Percentiles rank a stretch among this genome's conserved stretches.
These are phyloP conservation scores for Przewalskia tangutica DNA, from an alignment of 257 asterid species.

Conservation along the genomic window DNA sequence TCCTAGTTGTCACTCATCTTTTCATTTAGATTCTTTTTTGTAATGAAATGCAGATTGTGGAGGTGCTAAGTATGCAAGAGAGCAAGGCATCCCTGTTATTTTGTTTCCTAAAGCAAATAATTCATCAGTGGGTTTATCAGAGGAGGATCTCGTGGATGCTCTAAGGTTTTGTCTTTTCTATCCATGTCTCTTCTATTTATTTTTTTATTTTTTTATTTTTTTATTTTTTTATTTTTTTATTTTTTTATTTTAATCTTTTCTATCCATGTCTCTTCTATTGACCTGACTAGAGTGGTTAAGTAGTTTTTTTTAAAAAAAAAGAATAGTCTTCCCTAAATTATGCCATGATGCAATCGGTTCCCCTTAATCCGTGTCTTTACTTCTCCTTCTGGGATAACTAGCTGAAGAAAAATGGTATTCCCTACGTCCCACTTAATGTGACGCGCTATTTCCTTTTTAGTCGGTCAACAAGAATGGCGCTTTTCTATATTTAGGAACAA, in stretches of 20 bases:
- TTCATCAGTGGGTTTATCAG: constrained; percentile 31
- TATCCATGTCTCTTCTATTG: not conserved
- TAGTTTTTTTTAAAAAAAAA: not conserved
- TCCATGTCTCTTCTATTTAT: not conserved
- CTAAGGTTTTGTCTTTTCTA: constrained; percentile 35
- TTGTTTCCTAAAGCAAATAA: constrained; percentile 47
- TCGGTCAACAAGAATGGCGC: no score
- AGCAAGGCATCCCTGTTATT: constrained; percentile 51
- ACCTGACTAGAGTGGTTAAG: not conserved
- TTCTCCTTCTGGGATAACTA: not conserved
- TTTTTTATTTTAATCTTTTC: no score
- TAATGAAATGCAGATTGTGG: constrained; percentile 59
- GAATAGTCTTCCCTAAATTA: not conserved
- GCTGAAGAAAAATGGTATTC: not conserved
- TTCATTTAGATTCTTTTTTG: not conserved
- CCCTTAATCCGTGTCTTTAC: not conserved
- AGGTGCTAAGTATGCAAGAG: constrained; percentile 75
- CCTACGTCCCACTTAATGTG: no score
- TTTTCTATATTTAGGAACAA: no score
- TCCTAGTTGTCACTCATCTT: not conserved
- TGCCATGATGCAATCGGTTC: not conserved
- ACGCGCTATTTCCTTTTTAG: no score
- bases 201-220: no score
- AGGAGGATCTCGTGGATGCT: constrained; percentile 48
- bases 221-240: no score